Evolutionary conservation across 805 yeast species (phyloP).

Genomic region (Wickerhamiella nectarea): DNA sequence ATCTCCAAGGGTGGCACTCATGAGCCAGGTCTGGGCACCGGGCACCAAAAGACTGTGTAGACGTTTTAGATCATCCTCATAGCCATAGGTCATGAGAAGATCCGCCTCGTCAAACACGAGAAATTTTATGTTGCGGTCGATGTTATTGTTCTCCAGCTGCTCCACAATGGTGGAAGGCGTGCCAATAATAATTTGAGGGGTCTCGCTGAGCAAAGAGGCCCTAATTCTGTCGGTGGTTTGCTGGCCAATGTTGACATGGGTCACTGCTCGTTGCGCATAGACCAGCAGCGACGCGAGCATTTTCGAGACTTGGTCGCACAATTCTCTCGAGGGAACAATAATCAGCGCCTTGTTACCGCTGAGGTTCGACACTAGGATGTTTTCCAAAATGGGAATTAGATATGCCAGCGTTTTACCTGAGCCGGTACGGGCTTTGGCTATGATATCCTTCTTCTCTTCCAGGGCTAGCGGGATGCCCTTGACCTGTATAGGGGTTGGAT

Average conservation of each 20-base stretch:
- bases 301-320: constrained; percentile 69
- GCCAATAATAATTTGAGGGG: constrained; percentile 70
- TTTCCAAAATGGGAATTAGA: constrained; percentile 71
- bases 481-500: constrained; percentile 84
- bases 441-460: constrained; percentile 78
- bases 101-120: constrained; percentile 93
- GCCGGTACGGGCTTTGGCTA: constrained; percentile 91
- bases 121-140: constrained; percentile 46
- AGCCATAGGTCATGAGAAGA: constrained; percentile 77
- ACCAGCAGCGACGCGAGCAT: constrained; percentile 55
- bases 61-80: constrained; percentile 65
- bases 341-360: constrained; percentile 43
- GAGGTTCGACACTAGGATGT: constrained; percentile 38
- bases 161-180: constrained; percentile 72
- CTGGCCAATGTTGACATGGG: constrained; percentile 53
- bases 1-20: constrained; percentile 91
- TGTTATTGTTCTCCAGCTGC: constrained; percentile 30
- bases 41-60: constrained; percentile 53
- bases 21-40: constrained; percentile 66
- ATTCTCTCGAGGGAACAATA: constrained; percentile 85
- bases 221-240: constrained; percentile 52
- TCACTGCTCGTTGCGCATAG: constrained; percentile 56
- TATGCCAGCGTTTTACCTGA: constrained; percentile 94
- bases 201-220: constrained; percentile 51
- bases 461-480: constrained; percentile 86